Percentiles rank a stretch among this genome's conserved stretches.
phyloP scores from a whole-genome alignment of 2,329 filamentous ascomycete genomes.

The Neospermospora avenae region DNA sequence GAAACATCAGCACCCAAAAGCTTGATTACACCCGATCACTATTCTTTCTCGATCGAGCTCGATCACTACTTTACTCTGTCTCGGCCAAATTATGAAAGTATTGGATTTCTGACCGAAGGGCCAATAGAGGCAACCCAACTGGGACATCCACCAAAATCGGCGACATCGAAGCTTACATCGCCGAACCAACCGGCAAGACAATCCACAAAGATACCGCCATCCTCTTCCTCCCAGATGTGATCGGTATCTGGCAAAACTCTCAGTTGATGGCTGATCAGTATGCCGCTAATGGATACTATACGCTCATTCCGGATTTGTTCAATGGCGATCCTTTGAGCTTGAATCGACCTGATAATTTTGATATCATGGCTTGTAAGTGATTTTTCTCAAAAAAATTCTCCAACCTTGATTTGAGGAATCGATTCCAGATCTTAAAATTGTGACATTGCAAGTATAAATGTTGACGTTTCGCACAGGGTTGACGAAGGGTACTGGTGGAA shows the following conservation, averaged over 20 bases:
- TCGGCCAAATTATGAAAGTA: too few relatives aligned
- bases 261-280: constrained; percentile 71
- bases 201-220: constrained; percentile 34
- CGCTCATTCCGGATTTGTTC: constrained; percentile 67
- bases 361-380: constrained; percentile 42
- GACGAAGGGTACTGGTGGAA: constrained; percentile 30
- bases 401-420: not conserved
- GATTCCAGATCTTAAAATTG: not conserved
- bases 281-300: constrained; percentile 56
- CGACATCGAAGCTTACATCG: constrained; percentile 33
- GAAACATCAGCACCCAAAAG: not conserved
- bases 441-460: too few relatives aligned
- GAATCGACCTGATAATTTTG: constrained; percentile 44
- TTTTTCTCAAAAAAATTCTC: too few relatives aligned
- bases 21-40: not conserved
- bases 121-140: constrained; percentile 29
- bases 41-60: too few relatives aligned
- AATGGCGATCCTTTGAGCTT: constrained; percentile 59
- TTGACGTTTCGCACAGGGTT: constrained; percentile 4
- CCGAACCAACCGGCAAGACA: constrained; percentile 28
- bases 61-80: too few relatives aligned
- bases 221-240: constrained; percentile 34
- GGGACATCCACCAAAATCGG: constrained; percentile 32
- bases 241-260: constrained; percentile 48
- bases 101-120: not conserved